Evolutionary conservation across 768 basidiomycete species (phyloP), one percentile per base, ranked within the genome.

Genomic region (Xerocomus brunneocitrinus): DNA sequence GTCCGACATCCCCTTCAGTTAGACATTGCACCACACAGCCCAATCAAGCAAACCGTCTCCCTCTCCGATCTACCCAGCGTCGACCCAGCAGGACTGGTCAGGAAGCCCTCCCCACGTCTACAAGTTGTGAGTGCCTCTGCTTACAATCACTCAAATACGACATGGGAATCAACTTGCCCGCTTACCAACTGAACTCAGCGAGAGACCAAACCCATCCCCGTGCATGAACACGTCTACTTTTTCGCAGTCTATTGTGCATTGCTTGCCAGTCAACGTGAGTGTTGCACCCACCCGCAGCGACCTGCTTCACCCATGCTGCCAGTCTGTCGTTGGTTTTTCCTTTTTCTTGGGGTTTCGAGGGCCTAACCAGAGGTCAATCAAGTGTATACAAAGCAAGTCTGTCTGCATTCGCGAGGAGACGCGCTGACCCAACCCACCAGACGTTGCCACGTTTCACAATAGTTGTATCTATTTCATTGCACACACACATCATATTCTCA

Each of bases 261-360:
- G 43, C 53, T 69, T 44, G 59, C 56, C 19, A 44, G 57, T 45
- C 67, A 68, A 52, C 53, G 67, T 71, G 46, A 55, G 67, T 61
- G 7, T 5, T 44, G 1, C 9, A 3, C 31, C 4, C 25, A 4
- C 25, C 19, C 34, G 2, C 46, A 14, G 8, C 43, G 46, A 35
- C 43, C 2, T 2, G 5, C n/a, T 36, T 42, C n/a, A 52, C 25
- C 35, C 19, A 19, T n/a, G 8, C 19, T 27, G 13, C 35, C 39
- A 71, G 69, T 69, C 28, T 59, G 31, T 8, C 58, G 31, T 47
- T 69, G 60, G 63, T 24, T 69, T 42, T 53, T 66, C 39, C 56
- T 39, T 57, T 36, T 60, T 54, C 49, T 67, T 43, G 56, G 61
- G 67, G 50, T 69, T 32, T 58, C 58, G 54, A 62, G 60, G 58